Percentiles rank a stretch among this genome's conserved stretches.
These are phyloP conservation scores for Citrus mangshanensis DNA, from an alignment of 345 rosid species.

Conservation along the genomic window DNA sequence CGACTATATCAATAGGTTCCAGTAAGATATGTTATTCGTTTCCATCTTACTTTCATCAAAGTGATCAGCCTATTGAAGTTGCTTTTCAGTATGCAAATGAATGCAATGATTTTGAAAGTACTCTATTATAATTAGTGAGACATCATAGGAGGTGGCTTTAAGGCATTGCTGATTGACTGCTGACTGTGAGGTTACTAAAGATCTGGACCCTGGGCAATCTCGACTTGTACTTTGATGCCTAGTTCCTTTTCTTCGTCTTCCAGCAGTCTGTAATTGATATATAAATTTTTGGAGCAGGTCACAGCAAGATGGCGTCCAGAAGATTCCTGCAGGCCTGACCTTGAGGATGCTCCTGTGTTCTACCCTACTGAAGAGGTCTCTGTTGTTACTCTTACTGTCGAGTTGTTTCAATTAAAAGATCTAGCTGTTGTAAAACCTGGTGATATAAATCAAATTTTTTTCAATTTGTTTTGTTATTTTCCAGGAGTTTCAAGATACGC, in stretches of 20 bases:
- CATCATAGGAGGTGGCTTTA: not conserved
- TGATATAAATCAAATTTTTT: constrained; percentile 17
- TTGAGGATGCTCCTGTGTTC: constrained; percentile 88
- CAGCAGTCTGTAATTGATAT: constrained; percentile 16
- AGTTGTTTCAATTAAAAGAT: constrained; percentile 11
- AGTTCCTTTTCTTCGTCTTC: constrained; percentile 6
- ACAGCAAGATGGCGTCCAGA: constrained; percentile 83
- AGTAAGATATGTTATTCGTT: not conserved
- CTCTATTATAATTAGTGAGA: constrained; percentile 2
- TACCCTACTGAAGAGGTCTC: constrained; percentile 92
- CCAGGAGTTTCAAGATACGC: constrained; percentile 95
- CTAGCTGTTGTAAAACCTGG: not conserved
- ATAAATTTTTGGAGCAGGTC: constrained; percentile 46
- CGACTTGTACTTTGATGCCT: constrained; percentile 1
- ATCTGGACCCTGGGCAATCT: not conserved
- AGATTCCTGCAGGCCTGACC: constrained; percentile 59
- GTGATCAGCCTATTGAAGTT: not conserved
- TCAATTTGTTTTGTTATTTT: constrained; percentile 21
- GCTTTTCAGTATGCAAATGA: not conserved
- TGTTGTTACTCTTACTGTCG: constrained; percentile 17
- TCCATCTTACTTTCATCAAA: not conserved
- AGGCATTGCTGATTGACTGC: not conserved
- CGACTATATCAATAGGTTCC: not conserved
- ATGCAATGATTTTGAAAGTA: not conserved
- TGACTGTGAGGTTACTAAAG: not conserved